These are phyloP conservation scores for Colletotrichum chrysophilum DNA, from an alignment of 2,329 filamentous ascomycete genomes.

Conservation along the genomic window DNA sequence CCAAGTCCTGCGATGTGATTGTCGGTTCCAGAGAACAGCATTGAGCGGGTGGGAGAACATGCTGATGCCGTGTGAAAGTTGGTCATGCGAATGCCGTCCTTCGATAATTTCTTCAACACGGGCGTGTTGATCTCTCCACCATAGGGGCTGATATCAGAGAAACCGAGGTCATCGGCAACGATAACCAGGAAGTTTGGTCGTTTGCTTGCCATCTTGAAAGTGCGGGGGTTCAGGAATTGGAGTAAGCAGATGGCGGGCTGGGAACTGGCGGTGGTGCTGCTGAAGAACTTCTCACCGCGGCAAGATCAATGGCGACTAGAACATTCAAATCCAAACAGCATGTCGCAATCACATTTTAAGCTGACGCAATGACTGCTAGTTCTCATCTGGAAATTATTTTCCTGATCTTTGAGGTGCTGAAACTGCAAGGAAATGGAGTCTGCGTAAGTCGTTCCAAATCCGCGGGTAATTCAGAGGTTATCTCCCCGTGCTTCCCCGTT, in stretches of 20 bases:
- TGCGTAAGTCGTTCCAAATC: background rate
- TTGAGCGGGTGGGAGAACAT: conserved; percentile 62
- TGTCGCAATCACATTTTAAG: background rate
- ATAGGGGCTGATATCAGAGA: conserved; percentile 33
- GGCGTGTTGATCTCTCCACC: conserved; percentile 38
- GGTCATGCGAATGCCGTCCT: conserved; percentile 56
- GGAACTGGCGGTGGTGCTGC: background rate
- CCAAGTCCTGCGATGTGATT: conserved; percentile 60
- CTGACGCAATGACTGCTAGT: background rate
- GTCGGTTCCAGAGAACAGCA: conserved; percentile 66
- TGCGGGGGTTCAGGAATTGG: background rate
- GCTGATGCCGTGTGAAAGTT: conserved; percentile 65
- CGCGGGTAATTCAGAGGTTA: background rate
- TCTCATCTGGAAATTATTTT: background rate
- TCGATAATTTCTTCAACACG: conserved; percentile 42
- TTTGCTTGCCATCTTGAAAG: background rate
- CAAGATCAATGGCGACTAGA: no score
- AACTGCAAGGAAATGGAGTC: background rate
- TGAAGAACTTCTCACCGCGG: background rate
- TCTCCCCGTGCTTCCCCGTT: background rate
- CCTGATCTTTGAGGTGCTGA: background rate
- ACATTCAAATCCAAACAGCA: background rate
- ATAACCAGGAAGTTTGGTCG: conserved; percentile 38
- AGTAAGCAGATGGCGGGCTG: background rate
- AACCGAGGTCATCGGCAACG: conserved; percentile 39